phyloP scores from a whole-genome alignment of 306 rosid species.

The Purshia tridentata region DNA sequence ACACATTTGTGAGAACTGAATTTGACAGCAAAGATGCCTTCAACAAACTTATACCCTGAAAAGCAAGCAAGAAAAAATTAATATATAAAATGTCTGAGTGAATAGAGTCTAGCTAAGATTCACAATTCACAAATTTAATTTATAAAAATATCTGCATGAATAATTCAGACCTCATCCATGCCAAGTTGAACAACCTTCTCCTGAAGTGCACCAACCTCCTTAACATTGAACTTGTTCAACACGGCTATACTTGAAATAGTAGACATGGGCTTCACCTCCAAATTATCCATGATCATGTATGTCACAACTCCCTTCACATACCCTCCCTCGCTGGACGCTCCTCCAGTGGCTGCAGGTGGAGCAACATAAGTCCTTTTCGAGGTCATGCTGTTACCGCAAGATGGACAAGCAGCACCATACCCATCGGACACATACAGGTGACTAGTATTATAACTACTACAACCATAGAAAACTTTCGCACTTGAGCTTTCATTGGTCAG shows the following conservation, averaged over 20 bases:
- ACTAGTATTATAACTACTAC: no score
- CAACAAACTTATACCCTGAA: no score
- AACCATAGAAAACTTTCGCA: no score
- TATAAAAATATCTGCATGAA: no score
- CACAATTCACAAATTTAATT: no score
- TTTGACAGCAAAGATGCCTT: no score
- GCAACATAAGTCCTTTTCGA: not conserved
- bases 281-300: constrained; percentile 38
- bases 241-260: constrained; percentile 4
- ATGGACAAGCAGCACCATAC: not conserved
- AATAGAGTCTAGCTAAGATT: no score
- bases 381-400: not conserved
- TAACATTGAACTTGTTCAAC: constrained; percentile 22
- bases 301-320: constrained; percentile 16
- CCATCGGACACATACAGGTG: no score
- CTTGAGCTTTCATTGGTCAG: not conserved
- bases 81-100: no score
- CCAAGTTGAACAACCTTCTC: constrained; percentile 21
- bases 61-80: no score
- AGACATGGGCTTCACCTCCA: constrained; percentile 31
- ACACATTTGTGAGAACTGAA: no score
- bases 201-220: constrained; percentile 18
- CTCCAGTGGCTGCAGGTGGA: not conserved
- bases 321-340: not conserved
- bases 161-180: constrained; percentile 26